Base-by-base conservation (phyloP, 164 flowering plant genomes). In the Macadamia tetraphylla region DNA sequence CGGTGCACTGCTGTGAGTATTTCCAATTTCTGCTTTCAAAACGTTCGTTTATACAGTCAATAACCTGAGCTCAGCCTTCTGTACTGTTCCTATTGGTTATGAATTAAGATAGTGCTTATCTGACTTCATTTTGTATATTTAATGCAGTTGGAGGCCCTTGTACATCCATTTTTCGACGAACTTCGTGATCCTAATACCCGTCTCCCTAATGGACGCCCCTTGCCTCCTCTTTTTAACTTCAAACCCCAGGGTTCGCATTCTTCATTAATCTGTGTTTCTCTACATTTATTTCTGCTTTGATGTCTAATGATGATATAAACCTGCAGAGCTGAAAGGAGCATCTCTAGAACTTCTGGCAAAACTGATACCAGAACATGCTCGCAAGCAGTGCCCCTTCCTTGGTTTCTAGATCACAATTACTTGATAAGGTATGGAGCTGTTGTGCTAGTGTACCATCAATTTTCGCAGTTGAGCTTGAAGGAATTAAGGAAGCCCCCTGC, bases 1-100 rank as follows among this genome's bases (percentile, higher is more conserved):
- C 76, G 89, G 29, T 81, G 83, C 76, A 79, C 85, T 60, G 89
- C 92, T 71, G 89, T 85, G 73, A 82, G 91, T 85, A 62, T 48
- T 67, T 55, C 63, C 43, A 17, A 17, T 55, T 63, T 46, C 46
- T 12, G 5, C 11, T 6, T 30, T 42, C n/a, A n/a, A n/a, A n/a
- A n/a, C n/a, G n/a, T n/a, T n/a, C n/a, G n/a, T n/a, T 7, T 49
- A 30, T 30, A 18, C 8, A 64, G 32, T 12, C 35, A 15, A 1
- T 51, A 2, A 11, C 10, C 48, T 18, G 8, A 43, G 49, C n/a
- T 46, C 40, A 30, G 30, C 18, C 12, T 14, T 64, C 1, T 29
- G 23, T 9, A 5, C n/a, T 4, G 11, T 32, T 31, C 7, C 17
- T 17, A 2, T 12, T 64, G 1, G 32, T 23, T 3, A 32, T 31